phyloP scores from a whole-genome alignment of 345 rosid genomes.

The Noccaea caerulescens region DNA sequence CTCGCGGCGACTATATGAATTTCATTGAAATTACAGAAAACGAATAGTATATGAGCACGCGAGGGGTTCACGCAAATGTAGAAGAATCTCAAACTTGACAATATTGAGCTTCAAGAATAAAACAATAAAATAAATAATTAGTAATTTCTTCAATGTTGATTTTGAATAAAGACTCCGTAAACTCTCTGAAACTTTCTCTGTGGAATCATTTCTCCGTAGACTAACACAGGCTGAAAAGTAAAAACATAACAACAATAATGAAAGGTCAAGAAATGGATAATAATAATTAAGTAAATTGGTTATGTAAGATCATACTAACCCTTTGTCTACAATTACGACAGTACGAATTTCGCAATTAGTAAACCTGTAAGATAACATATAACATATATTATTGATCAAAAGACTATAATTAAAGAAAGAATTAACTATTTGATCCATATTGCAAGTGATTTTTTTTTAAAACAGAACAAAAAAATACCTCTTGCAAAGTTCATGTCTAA shows the following conservation, averaged over 20 bases:
- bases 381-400: not conserved
- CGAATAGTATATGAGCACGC: not conserved
- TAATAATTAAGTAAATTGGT: not conserved
- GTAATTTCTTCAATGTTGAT: slow-evolving; percentile 4
- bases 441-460: no score
- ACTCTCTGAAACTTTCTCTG: slow-evolving; percentile 28
- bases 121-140: slow-evolving; percentile 19
- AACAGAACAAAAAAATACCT: no score
- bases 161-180: slow-evolving; percentile 1
- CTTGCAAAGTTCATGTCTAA: slow-evolving; percentile 39
- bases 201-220: slow-evolving; percentile 25
- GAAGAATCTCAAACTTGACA: slow-evolving; percentile 8
- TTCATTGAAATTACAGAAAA: not conserved
- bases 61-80: slow-evolving; percentile 1
- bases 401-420: not conserved
- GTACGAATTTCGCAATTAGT: slow-evolving; percentile 46
- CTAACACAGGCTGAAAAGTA: slow-evolving; percentile 28
- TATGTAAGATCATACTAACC: slow-evolving; percentile 34
- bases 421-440: no score
- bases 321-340: slow-evolving; percentile 44
- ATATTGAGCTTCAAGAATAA: slow-evolving; percentile 20
- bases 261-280: slow-evolving; percentile 17
- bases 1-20: no score
- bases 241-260: not conserved
- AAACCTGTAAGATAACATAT: slow-evolving; percentile 36